Evolutionary conservation across 495 filamentous ascomycete species (phyloP).

Genomic region (Penicillium canariense): DNA sequence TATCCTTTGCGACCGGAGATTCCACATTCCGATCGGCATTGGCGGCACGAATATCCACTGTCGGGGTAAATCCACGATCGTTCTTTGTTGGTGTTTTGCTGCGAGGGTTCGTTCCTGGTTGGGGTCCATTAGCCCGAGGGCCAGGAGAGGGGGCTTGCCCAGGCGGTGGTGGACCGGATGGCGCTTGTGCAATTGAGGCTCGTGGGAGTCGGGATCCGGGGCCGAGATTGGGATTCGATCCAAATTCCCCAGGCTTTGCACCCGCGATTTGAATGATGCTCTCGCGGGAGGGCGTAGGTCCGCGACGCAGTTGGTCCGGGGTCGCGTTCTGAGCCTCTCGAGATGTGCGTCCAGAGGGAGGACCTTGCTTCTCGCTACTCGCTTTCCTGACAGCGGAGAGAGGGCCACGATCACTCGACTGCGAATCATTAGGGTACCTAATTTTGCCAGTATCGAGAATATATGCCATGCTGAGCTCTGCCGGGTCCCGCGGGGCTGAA

Average conservation of each 20-base stretch:
- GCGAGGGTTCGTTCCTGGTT: conserved; percentile 39
- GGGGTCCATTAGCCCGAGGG: conserved; percentile 52
- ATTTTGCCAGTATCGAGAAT: conserved; percentile 94
- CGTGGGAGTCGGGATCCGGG: conserved; percentile 66
- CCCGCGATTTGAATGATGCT: conserved; percentile 38
- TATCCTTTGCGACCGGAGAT: conserved; percentile 55
- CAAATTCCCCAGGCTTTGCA: conserved; percentile 32
- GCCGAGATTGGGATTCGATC: conserved; percentile 33
- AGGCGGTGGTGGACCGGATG: conserved; percentile 80
- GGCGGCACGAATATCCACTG: conserved; percentile 48
- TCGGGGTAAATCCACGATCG: conserved; percentile 47
- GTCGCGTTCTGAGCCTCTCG: conserved; percentile 62
- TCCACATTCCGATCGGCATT: conserved; percentile 49
- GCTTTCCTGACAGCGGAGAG: conserved; percentile 35
- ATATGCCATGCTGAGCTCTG: conserved; percentile 86
- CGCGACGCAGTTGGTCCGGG: conserved; percentile 53
- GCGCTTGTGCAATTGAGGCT: conserved; percentile 65
- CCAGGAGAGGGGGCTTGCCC: conserved; percentile 82
- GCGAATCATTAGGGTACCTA: conserved; percentile 79
- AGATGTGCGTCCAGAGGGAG: conserved; percentile 45
- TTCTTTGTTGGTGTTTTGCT: conserved; percentile 61
- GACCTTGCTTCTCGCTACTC: conserved; percentile 38
- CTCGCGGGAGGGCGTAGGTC: conserved; percentile 50
- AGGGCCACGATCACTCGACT: conserved; percentile 41
- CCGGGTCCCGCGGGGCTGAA: conserved; percentile 71